Evolutionary conservation across 768 basidiomycete genomes (phyloP), one percentile per base, ranked within the genome.

Genomic region (Termitomyces sp.): DNA sequence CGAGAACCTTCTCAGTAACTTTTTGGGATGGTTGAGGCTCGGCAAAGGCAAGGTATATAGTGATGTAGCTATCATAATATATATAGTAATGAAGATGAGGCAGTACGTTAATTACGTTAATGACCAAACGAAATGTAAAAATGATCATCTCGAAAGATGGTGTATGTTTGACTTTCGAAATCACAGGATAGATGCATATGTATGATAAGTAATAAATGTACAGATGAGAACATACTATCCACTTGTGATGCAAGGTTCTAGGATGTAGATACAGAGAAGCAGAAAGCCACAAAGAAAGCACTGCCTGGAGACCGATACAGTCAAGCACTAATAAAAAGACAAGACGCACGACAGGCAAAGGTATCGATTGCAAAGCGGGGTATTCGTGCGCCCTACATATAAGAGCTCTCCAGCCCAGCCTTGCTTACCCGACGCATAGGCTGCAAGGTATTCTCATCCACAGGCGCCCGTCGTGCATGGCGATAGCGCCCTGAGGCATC

Each of bases 351-450:
- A n/a, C 20, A 44, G 4, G 38, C 24, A 32, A 30, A 49, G 52
- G 38, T 47, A 58, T 47, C 33, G 43, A 48, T 28, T 35, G 49
- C 22, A 32, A 53, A 44, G 38, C 45, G 35, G 56, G 58, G 55
- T 62, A 62, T 57, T 53, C 22, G 18, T 42, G 43, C 36, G 28
- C 43, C 44, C 35, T 62, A 56, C 56, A 58, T 57, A 55, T 58
- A 57, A 30, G 77, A 80, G 66, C 85, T 92, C 76, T 97, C 94
- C 61, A 97, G 72, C 33, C 94, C 94, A 6, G 94, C 94, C 73
- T 97, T 97, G 69, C 91, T 94, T 59, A 94, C 94, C 61, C 94
- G 77, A 60, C 94, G 76, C 79, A 90, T 80, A 28, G 94, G 94
- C 70, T 96, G 94, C 62, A 96, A 72, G 36, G 94, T 96, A 44